A percentile compares a stretch with the other conserved stretches of the same genome.
Evolutionary conservation across 208 protist species (phyloP).

Genomic region (Trypanosomatidae sp.): DNA sequence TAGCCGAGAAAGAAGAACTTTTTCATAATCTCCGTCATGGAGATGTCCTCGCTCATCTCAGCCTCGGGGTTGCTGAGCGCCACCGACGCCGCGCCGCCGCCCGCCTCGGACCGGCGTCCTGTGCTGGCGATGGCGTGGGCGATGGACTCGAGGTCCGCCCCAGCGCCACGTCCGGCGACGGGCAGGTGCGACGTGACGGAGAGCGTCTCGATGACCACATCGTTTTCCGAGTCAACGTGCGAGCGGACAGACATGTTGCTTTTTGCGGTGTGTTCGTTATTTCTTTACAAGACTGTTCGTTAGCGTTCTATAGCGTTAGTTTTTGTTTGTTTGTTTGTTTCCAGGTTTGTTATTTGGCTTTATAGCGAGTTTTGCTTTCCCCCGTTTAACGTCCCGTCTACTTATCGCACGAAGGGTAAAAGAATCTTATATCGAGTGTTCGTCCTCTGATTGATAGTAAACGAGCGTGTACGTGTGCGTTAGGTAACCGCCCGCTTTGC

Average conservation of each 20-base stretch:
- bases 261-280: too few species aligned
- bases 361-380: too few species aligned
- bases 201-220: constrained; percentile 32
- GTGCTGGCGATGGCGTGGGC: constrained; percentile 24
- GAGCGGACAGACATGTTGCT: constrained; percentile 14
- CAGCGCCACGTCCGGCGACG: constrained; percentile 16
- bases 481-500: too few species aligned
- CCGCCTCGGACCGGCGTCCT: constrained; percentile 9
- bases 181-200: constrained; percentile 40
- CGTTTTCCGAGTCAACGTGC: constrained; percentile 22
- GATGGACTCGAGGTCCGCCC: constrained; percentile 29
- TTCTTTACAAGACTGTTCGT: too few species aligned
- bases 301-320: too few species aligned
- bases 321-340: too few species aligned
- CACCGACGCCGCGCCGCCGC: background rate
- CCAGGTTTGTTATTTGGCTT: too few species aligned
- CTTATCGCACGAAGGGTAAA: too few species aligned
- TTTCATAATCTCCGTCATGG: constrained; percentile 37
- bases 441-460: too few species aligned
- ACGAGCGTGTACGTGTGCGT: too few species aligned
- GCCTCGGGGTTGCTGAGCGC: constrained; percentile 10
- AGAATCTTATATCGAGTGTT: too few species aligned
- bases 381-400: too few species aligned
- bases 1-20: constrained; percentile 67
- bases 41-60: constrained; percentile 24